These are phyloP conservation scores for Cyamopsis tetragonoloba DNA, from an alignment of 306 rosid species.

Conservation along the genomic window DNA sequence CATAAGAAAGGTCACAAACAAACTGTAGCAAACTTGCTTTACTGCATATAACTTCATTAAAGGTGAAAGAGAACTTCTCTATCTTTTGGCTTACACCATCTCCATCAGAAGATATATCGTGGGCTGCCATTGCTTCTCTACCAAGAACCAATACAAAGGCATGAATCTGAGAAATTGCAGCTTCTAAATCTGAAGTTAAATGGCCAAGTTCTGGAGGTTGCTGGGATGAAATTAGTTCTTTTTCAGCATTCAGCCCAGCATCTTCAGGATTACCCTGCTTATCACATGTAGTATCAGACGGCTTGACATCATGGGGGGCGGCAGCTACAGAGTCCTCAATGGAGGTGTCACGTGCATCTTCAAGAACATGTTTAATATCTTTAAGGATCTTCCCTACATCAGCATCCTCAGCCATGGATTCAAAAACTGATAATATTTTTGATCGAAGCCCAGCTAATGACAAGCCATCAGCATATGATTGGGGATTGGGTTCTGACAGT, in stretches of 20 bases:
- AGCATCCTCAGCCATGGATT: slow-evolving; percentile 61
- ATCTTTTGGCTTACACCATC: slow-evolving; percentile 56
- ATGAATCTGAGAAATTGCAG: slow-evolving; percentile 77
- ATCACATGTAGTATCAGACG: slow-evolving; percentile 49
- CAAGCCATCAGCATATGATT: slow-evolving; percentile 32
- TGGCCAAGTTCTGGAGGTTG: slow-evolving; percentile 35
- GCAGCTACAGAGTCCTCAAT: slow-evolving; percentile 43
- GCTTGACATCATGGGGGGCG: slow-evolving; percentile 40
- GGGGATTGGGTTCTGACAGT: slow-evolving; percentile 25
- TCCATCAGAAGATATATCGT: slow-evolving; percentile 53
- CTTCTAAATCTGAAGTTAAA: slow-evolving; percentile 55
- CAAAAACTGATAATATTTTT: slow-evolving; percentile 56
- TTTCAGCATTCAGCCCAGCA: slow-evolving; percentile 46
- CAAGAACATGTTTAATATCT: slow-evolving; percentile 64
- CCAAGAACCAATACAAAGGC: slow-evolving; percentile 65
- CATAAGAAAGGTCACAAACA: slow-evolving; percentile 70
- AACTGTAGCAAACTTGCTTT: slow-evolving; percentile 65
- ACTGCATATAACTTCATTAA: slow-evolving; percentile 41
- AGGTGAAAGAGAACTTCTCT: slow-evolving; percentile 70
- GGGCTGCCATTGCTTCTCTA: slow-evolving; percentile 67
- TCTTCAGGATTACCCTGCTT: slow-evolving; percentile 51
- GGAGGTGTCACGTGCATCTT: slow-evolving; percentile 51
- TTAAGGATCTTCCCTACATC: slow-evolving; percentile 59
- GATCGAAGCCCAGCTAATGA: slow-evolving; percentile 57
- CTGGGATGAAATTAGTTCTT: slow-evolving; percentile 44